Evolutionary conservation across 1,284 basidiomycete species (phyloP), one percentile per base, ranked within the genome.

Genomic region (Puccinia triticina): DNA sequence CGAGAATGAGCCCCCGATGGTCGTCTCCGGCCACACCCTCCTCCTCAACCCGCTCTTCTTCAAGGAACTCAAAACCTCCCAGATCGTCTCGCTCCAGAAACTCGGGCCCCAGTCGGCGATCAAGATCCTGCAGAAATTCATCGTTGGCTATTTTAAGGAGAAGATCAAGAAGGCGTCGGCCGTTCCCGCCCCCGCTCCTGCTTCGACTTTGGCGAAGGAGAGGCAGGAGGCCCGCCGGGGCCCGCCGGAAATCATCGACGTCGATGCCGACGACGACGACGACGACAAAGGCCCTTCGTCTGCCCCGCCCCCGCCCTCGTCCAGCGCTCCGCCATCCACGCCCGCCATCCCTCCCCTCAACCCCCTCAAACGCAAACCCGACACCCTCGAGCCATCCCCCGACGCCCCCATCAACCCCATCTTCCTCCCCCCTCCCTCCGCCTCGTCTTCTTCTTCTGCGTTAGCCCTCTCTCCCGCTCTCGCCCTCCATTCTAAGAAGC

Each of bases 101-200:
- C 50, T 81, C 7, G 78, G 78, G 12, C 43, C 78, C 29, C 34
- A 53, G 3, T 69, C 66, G 21, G 78, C 78, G 4, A 64, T 81
- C 26, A 81, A 81, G 29, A 81, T 81, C 26, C 61, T 81, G 43
- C 78, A 81, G 46, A 81, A 48, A 32, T 81, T 71, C 46, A 73
- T 81, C 43, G 29, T 81, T 57, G 69, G 48, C 21, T 69, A 81
- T 64, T 81, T 71, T 73, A 81, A 81, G 40, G 78, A 72, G 12
- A 4, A 32, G 5, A 26, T 59, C n/a, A 59, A 59, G 57, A 59
- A 59, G 40, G 12, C 40, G 7, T 43, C 40, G 12, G 12, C 40
- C 12, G 40, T 12, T 43, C 7, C 40, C 12, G 40, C 40, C 12
- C 7, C 40, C 12, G 40, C 40, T 43, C 4, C 40, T 4, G 12